Conservation (phyloP, 1,139 yeast genomes). For the Candida gigantensis region DNA sequence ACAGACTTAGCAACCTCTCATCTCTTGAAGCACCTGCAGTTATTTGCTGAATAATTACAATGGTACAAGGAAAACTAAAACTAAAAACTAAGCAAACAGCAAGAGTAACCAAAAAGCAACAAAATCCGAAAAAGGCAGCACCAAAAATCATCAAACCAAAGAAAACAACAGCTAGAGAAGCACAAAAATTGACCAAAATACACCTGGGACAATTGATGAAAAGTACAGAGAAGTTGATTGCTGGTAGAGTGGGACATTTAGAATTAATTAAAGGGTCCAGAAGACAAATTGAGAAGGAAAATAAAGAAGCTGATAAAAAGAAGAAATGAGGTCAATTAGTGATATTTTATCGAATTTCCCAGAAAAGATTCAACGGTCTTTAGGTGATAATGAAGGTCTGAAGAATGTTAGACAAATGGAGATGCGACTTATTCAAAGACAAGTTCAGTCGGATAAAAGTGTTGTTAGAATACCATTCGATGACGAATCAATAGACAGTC, state of each 20-base stretch:
- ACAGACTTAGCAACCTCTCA: neutral
- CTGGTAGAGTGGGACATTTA: slow-evolving; percentile 93
- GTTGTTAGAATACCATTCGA: slow-evolving; percentile 5
- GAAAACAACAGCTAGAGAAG: slow-evolving; percentile 50
- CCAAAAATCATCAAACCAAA: slow-evolving; percentile 74
- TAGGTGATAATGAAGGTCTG: neutral
- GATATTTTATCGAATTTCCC: slow-evolving; percentile 20
- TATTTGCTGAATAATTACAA: too few relatives aligned
- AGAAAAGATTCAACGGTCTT: slow-evolving; percentile 1
- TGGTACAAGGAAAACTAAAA: slow-evolving; percentile 62
- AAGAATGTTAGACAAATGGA: neutral
- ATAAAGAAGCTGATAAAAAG: slow-evolving; percentile 31
- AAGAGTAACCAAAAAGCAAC: slow-evolving; percentile 54
- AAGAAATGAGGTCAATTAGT: slow-evolving; percentile 13
- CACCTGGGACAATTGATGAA: slow-evolving; percentile 68
- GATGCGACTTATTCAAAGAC: slow-evolving; percentile 2
- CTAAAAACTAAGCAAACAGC: slow-evolving; percentile 48
- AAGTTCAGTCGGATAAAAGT: slow-evolving; percentile 2
- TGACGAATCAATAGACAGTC: slow-evolving; percentile 9
- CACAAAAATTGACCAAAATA: slow-evolving; percentile 55
- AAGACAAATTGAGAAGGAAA: slow-evolving; percentile 68
- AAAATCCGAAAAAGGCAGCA: slow-evolving; percentile 66
- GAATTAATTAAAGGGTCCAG: slow-evolving; percentile 92
- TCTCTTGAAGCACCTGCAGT: neutral
- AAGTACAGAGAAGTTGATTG: slow-evolving; percentile 80